A percentile compares a stretch with the other conserved stretches of the same genome.
These are phyloP conservation scores for Lanmaoa rubissima DNA, from an alignment of 768 basidiomycete species.

Conservation along the genomic window DNA sequence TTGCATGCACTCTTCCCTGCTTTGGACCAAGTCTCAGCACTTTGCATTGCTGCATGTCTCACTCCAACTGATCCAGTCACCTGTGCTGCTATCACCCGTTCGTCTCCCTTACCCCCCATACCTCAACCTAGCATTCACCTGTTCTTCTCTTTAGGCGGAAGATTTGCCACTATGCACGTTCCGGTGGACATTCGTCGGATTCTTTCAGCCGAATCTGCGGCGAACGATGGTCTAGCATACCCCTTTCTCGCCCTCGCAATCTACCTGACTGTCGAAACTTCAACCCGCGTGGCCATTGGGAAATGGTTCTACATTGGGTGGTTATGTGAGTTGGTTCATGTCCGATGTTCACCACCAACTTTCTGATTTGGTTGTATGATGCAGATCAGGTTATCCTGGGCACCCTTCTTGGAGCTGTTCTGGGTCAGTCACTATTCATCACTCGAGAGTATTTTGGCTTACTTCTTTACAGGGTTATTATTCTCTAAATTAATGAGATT, in stretches of 20 bases:
- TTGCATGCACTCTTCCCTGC: conserved; percentile 71
- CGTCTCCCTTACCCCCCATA: conserved; percentile 13
- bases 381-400: conserved; percentile 83
- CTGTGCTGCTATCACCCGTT: conserved; percentile 77
- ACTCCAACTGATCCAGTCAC: conserved; percentile 96
- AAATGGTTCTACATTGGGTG: conserved; percentile 89
- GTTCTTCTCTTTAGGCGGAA: conserved; percentile 50
- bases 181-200: conserved; percentile 75
- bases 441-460: not conserved
- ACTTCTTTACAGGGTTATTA: conserved; percentile 45
- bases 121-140: not conserved
- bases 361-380: conserved; percentile 1
- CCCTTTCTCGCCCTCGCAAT: conserved; percentile 87
- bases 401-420: conserved; percentile 59
- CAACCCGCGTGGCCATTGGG: conserved; percentile 59
- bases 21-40: conserved; percentile 67
- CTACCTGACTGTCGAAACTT: conserved; percentile 75
- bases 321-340: conserved; percentile 45
- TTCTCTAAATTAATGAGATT: conserved; percentile 76
- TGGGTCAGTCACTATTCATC: conserved; percentile 33
- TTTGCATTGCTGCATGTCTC: conserved; percentile 86
- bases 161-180: conserved; percentile 67
- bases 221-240: conserved; percentile 95
- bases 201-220: conserved; percentile 85
- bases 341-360: not conserved